These are phyloP conservation scores for Aphanoascus verrucosus DNA, from an alignment of 2,329 filamentous ascomycete genomes.

Conservation along the genomic window DNA sequence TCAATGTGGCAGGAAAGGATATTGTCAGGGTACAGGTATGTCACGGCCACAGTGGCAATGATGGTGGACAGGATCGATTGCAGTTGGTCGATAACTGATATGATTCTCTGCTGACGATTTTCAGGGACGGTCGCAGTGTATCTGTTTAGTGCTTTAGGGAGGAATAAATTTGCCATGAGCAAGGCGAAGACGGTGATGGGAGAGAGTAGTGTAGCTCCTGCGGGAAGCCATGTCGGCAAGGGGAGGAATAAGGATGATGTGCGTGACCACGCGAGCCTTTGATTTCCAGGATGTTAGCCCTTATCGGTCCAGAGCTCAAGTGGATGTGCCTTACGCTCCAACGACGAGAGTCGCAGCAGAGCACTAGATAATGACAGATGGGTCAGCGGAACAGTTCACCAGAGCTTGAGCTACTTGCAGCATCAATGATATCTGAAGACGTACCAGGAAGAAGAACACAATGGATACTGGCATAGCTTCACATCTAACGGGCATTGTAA, in stretches of 20 bases:
- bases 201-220: slow-evolving; percentile 8
- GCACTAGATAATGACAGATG: too few species aligned
- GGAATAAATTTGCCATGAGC: neutral
- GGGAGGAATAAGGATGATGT: slow-evolving; percentile 10
- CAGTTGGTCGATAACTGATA: neutral
- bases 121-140: neutral
- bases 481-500: too few species aligned
- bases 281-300: neutral
- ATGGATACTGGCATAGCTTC: too few species aligned
- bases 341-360: neutral
- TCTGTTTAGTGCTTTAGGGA: neutral
- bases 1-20: slow-evolving; percentile 13
- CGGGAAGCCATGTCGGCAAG: slow-evolving; percentile 1
- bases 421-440: too few species aligned
- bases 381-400: too few species aligned
- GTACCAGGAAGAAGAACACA: too few species aligned
- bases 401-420: too few species aligned
- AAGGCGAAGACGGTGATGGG: slow-evolving; percentile 2
- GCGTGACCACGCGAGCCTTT: slow-evolving; percentile 12
- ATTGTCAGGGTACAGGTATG: slow-evolving; percentile 9
- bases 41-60: slow-evolving; percentile 9
- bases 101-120: neutral
- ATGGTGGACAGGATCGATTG: slow-evolving; percentile 5
- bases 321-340: neutral
- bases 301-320: neutral